Evolutionary conservation across 352 stramenopile genomes (phyloP).

Genomic region (Blastocystis sp.): DNA sequence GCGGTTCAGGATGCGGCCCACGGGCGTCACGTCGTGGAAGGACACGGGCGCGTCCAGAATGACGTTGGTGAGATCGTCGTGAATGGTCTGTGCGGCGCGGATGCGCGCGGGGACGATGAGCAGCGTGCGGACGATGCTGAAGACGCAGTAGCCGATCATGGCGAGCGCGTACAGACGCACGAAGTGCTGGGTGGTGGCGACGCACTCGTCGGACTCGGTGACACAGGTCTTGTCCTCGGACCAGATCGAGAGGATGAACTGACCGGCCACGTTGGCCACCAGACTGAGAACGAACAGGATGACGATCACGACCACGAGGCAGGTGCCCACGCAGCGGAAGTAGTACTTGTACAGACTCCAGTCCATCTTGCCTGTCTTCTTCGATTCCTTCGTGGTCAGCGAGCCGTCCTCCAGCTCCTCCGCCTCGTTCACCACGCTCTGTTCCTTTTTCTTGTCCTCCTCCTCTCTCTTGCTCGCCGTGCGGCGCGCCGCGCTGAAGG

Average conservation of each 20-base stretch:
- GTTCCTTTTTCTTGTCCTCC: too few relatives aligned
- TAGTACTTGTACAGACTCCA: constrained; percentile 65
- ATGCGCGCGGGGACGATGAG: neutral
- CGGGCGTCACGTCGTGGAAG: too few relatives aligned
- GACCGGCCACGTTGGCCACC: neutral
- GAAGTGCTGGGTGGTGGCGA: neutral
- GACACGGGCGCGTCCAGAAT: too few relatives aligned
- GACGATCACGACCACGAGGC: constrained; percentile 22
- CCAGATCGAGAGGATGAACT: constrained; percentile 55
- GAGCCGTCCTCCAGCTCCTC: too few relatives aligned
- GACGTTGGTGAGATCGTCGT: constrained; percentile 75
- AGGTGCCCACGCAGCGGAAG: constrained; percentile 52
- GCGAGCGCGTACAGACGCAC: neutral
- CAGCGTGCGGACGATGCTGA: neutral
- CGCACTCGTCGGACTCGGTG: neutral
- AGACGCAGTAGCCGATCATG: neutral
- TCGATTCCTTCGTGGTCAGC: neutral
- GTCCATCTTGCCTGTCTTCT: constrained; percentile 48
- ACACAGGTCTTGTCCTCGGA: neutral
- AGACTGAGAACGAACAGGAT: constrained; percentile 16
- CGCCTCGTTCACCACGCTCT: too few relatives aligned
- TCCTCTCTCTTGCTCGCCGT: neutral
- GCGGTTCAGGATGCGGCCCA: too few relatives aligned
- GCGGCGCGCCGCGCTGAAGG: neutral
- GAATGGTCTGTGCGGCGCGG: constrained; percentile 71